Percentiles rank a stretch among this genome's conserved stretches.
Conservation (phyloP, 2,329 filamentous ascomycete species). For the Trichoderma gracile region DNA sequence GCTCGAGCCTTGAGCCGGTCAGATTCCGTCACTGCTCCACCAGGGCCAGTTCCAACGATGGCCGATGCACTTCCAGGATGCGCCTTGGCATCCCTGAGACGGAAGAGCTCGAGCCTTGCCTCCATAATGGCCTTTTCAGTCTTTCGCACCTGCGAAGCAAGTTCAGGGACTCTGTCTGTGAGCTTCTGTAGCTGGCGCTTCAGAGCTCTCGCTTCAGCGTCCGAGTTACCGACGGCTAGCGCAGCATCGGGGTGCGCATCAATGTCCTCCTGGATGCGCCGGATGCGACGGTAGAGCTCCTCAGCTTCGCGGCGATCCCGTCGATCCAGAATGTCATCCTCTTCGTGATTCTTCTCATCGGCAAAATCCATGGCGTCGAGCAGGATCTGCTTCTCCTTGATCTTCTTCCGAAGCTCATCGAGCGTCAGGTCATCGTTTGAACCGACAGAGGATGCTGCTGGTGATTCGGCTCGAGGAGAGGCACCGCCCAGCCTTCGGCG, state of each 20-base stretch:
- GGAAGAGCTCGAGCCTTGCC: slow-evolving; percentile 87
- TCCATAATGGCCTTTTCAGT: slow-evolving; percentile 93
- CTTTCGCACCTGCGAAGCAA: slow-evolving; percentile 88
- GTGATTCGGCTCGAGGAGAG: slow-evolving; percentile 79
- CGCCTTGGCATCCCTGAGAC: slow-evolving; percentile 88
- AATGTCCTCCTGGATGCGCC: slow-evolving; percentile 91
- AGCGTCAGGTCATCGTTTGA: slow-evolving; percentile 80
- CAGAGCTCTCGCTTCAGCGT: slow-evolving; percentile 81
- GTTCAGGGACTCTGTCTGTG: slow-evolving; percentile 85
- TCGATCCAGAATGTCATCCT: slow-evolving; percentile 88
- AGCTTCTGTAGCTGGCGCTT: slow-evolving; percentile 87
- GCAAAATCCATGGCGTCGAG: slow-evolving; percentile 96
- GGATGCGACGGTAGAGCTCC: slow-evolving; percentile 88
- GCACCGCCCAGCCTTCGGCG: slow-evolving; percentile 78
- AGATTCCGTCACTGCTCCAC: slow-evolving; percentile 85
- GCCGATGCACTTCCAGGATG: slow-evolving; percentile 77
- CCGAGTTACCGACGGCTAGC: slow-evolving; percentile 71
- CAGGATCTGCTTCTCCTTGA: slow-evolving; percentile 90
- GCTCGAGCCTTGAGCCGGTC: slow-evolving; percentile 93
- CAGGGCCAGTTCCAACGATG: slow-evolving; percentile 90
- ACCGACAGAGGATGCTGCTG: slow-evolving; percentile 57
- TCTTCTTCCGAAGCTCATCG: slow-evolving; percentile 88
- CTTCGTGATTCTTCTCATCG: slow-evolving; percentile 84
- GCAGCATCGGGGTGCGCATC: slow-evolving; percentile 81
- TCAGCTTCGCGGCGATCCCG: slow-evolving; percentile 90